A percentile compares a stretch with the other conserved stretches of the same genome.
phyloP scores from a whole-genome alignment of 2,329 filamentous ascomycete species.

The Elsinoe arachidis region DNA sequence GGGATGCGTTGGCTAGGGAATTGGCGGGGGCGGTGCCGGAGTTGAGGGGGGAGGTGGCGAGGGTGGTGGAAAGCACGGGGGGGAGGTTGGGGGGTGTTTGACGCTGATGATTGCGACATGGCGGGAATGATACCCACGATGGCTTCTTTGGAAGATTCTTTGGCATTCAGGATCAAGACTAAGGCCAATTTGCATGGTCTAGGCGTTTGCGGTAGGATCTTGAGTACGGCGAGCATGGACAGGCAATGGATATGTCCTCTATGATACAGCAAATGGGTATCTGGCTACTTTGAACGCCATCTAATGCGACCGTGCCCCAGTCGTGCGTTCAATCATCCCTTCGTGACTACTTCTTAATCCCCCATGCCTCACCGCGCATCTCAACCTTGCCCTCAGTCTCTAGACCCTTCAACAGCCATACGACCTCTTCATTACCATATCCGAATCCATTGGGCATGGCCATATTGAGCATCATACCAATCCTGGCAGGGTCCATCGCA shows the following conservation, averaged over 20 bases:
- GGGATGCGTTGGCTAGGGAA: conserved; percentile 50
- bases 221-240: neutral
- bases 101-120: neutral
- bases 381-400: conserved; percentile 60
- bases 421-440: conserved; percentile 81
- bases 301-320: neutral
- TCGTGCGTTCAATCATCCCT: neutral
- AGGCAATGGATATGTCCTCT: neutral
- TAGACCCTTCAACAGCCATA: conserved; percentile 70
- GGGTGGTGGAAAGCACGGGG: conserved; percentile 39
- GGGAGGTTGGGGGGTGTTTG: conserved; percentile 22
- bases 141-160: neutral
- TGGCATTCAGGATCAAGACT: neutral
- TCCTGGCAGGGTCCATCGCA: conserved; percentile 70
- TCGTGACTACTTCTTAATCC: conserved; percentile 18
- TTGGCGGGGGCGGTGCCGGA: conserved; percentile 52
- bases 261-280: neutral
- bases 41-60: conserved; percentile 44
- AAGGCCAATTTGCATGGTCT: neutral
- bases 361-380: conserved; percentile 27
- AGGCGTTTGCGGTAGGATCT: neutral
- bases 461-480: conserved; percentile 94
- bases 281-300: neutral
- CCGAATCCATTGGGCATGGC: conserved; percentile 79
- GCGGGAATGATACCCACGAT: neutral